phyloP scores from a whole-genome alignment of 2,329 filamentous ascomycete genomes.

The Colletotrichum cuscutae region DNA sequence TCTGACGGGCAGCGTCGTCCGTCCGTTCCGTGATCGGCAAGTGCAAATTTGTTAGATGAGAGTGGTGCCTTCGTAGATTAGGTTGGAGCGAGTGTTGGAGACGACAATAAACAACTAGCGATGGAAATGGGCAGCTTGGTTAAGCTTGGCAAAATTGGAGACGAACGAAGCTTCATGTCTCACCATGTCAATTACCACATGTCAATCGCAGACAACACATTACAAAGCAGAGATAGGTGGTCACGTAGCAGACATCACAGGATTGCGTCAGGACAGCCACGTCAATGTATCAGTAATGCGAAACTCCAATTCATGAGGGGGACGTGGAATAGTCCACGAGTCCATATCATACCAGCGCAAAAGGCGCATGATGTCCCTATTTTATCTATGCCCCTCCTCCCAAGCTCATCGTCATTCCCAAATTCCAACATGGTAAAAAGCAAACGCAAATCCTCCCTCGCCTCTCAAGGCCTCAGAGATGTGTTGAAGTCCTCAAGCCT shows the following conservation, averaged over 20 bases:
- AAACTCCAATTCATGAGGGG: conserved; percentile 12
- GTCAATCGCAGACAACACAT: neutral
- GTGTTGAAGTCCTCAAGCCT: conserved; percentile 51
- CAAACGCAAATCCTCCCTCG: neutral
- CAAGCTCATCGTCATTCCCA: neutral
- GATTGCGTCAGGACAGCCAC: neutral
- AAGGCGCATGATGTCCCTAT: neutral
- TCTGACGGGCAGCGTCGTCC: too few species aligned
- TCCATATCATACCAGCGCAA: neutral
- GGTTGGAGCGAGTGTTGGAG: neutral
- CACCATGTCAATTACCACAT: neutral
- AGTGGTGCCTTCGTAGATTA: neutral
- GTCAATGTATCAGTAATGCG: neutral
- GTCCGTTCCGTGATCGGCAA: too few species aligned
- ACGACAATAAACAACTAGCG: too few species aligned
- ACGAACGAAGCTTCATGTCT: conserved; percentile 2
- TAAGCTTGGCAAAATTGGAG: neutral
- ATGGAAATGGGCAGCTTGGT: neutral
- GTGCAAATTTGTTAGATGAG: too few species aligned
- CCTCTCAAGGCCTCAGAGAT: fast-evolving
- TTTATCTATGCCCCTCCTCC: conserved; percentile 20
- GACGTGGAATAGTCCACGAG: neutral
- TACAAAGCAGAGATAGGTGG: too few species aligned
- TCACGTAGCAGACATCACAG: neutral
- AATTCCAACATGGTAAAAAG: neutral